These are phyloP conservation scores for Mikania micrantha DNA, from an alignment of 129 eudicot species.

Conservation along the genomic window DNA sequence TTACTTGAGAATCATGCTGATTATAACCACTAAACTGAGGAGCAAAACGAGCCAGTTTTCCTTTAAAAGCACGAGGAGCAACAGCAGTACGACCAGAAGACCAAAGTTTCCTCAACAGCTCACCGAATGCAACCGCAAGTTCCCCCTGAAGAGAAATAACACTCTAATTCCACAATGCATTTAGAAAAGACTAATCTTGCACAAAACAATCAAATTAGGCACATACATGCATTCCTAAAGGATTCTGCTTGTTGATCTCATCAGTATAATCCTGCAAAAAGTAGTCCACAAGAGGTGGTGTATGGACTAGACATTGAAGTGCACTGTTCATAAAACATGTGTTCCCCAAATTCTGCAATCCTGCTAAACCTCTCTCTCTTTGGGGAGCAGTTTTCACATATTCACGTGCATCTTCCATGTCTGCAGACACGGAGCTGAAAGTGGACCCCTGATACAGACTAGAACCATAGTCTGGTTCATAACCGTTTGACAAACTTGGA, in stretches of 20 bases:
- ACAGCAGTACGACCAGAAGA: constrained; percentile 69
- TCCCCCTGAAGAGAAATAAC: constrained; percentile 69
- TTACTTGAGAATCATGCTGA: constrained; percentile 99
- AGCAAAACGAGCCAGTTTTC: constrained; percentile 96
- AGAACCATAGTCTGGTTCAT: constrained; percentile 45
- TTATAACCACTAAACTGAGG: constrained; percentile 99
- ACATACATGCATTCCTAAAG: constrained; percentile 88
- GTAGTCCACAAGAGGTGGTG: constrained; percentile 78
- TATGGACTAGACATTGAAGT: constrained; percentile 91
- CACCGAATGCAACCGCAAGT: constrained; percentile 98
- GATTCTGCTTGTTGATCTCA: constrained; percentile 89
- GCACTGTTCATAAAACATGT: constrained; percentile 99
- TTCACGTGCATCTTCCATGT: constrained; percentile 51
- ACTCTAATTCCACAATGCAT: constrained; percentile 2
- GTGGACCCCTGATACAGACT: constrained; percentile 37
- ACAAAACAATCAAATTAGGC: neutral
- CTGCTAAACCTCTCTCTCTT: constrained; percentile 82
- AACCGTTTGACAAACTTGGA: constrained; percentile 79
- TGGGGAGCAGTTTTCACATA: constrained; percentile 26
- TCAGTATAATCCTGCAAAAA: constrained; percentile 74
- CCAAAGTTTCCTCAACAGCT: constrained; percentile 88
- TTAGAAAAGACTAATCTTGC: neutral
- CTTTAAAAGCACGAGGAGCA: constrained; percentile 91
- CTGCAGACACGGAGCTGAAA: constrained; percentile 35
- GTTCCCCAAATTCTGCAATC: constrained; percentile 91